Evolutionary conservation across 208 protist species (phyloP).

Genomic region (Novymonas esmeraldas): DNA sequence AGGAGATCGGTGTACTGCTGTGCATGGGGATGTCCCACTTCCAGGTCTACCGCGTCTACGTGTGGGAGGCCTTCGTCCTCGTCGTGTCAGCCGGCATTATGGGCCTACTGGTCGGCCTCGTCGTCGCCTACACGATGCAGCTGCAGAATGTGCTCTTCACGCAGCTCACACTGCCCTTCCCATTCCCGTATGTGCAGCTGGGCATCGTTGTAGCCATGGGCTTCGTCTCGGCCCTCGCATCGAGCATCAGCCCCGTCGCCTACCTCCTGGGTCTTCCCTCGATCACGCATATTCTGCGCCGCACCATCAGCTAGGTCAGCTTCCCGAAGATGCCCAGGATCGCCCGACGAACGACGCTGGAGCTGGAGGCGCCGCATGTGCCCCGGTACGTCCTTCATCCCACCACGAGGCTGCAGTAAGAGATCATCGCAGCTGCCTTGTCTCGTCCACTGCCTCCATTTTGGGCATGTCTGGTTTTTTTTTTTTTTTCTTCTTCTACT

Average conservation of each 20-base stretch:
- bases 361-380: too few species aligned
- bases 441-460: too few species aligned
- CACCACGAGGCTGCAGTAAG: too few species aligned
- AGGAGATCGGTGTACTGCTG: conserved; percentile 95
- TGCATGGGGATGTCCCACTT: conserved; percentile 87
- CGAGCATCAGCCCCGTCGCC: conserved; percentile 63
- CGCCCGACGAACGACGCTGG: too few species aligned
- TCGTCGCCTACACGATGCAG: conserved; percentile 91
- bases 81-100: conserved; percentile 90
- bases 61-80: conserved; percentile 96
- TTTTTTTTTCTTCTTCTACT: too few species aligned
- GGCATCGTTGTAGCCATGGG: conserved; percentile 50
- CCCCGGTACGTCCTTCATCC: too few species aligned
- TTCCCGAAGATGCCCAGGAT: not conserved
- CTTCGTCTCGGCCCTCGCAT: conserved; percentile 46
- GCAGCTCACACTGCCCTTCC: conserved; percentile 90
- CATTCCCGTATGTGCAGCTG: conserved; percentile 89
- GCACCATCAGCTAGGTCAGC: conserved; percentile 18
- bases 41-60: conserved; percentile 90
- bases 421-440: too few species aligned
- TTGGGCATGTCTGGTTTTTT: too few species aligned
- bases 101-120: conserved; percentile 88
- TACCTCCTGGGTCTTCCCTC: conserved; percentile 56
- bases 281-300: conserved; percentile 73
- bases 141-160: conserved; percentile 92